These are phyloP conservation scores for Stemphylium lycopersici DNA, from an alignment of 2,329 filamentous ascomycete genomes.

Conservation along the genomic window DNA sequence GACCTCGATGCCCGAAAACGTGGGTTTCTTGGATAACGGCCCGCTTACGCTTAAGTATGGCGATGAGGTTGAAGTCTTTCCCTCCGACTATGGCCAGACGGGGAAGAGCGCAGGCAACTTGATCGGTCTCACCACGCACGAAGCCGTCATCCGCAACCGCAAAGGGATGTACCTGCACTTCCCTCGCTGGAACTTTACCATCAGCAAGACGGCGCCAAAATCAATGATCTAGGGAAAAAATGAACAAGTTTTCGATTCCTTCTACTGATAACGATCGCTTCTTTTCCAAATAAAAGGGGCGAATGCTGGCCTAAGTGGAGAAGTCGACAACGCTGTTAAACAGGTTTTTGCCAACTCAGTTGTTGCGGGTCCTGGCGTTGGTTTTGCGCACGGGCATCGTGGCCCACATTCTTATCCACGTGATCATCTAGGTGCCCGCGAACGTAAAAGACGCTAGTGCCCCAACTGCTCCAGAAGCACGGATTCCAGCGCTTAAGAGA, in stretches of 20 bases:
- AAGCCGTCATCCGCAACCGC: constrained; percentile 37
- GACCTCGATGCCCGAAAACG: constrained; percentile 50
- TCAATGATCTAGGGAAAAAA: neutral
- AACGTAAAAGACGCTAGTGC: too few relatives aligned
- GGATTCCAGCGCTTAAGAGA: too few relatives aligned
- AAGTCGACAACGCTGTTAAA: too few relatives aligned
- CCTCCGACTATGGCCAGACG: constrained; percentile 40
- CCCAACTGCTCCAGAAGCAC: too few relatives aligned
- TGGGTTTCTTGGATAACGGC: constrained; percentile 59
- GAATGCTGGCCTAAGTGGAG: neutral
- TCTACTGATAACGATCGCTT: too few relatives aligned
- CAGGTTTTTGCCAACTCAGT: too few relatives aligned
- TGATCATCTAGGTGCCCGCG: too few relatives aligned
- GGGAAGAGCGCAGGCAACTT: constrained; percentile 38
- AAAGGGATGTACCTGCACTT: constrained; percentile 45
- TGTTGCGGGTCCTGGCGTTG: too few relatives aligned
- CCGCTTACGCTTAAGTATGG: constrained; percentile 61
- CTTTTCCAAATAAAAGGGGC: neutral
- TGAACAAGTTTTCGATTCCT: too few relatives aligned
- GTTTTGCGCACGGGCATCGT: too few relatives aligned
- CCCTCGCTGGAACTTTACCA: constrained; percentile 48
- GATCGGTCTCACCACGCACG: constrained; percentile 34
- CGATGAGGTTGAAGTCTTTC: constrained; percentile 55
- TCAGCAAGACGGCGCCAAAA: constrained; percentile 19
- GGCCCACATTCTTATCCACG: too few relatives aligned